Conservation (phyloP, 352 stramenopile genomes). For the Peronospora farinosa region DNA sequence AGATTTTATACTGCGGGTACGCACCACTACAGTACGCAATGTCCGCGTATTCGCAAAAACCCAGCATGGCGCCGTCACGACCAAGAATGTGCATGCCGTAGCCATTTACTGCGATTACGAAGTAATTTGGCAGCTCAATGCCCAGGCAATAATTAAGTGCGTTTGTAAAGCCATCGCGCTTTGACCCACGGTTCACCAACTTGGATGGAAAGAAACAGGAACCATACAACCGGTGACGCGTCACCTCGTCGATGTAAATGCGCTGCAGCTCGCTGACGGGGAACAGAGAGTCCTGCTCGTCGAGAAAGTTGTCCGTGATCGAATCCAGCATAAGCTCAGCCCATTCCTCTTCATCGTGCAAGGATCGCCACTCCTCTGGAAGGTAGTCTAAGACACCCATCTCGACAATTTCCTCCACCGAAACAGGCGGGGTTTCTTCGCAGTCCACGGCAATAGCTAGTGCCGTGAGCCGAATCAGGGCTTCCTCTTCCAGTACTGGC, state of each 20-base stretch:
- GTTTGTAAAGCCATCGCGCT: constrained; percentile 24
- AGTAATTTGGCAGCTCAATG: constrained; percentile 74
- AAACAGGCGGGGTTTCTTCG: constrained; percentile 45
- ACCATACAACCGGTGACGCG: constrained; percentile 79
- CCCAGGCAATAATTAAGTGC: constrained; percentile 30
- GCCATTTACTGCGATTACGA: constrained; percentile 85
- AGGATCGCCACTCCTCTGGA: constrained; percentile 61
- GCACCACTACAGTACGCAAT: constrained; percentile 47
- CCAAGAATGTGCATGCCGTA: constrained; percentile 88
- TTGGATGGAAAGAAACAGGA: constrained; percentile 85
- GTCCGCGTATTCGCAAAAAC: constrained; percentile 61
- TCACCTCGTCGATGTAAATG: constrained; percentile 82
- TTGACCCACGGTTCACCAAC: constrained; percentile 36
- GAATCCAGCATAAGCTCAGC: constrained; percentile 61
- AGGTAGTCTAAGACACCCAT: constrained; percentile 84
- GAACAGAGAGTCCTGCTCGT: constrained; percentile 35
- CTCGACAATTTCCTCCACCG: constrained; percentile 54
- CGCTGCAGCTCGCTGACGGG: constrained; percentile 56
- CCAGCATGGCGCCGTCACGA: constrained; percentile 55
- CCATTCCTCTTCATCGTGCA: constrained; percentile 77
- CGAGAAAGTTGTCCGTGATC: constrained; percentile 45
- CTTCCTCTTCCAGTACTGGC: constrained; percentile 68
- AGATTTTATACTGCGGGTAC: constrained; percentile 69
- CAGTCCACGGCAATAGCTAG: constrained; percentile 79
- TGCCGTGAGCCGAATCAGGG: constrained; percentile 68